Percentiles rank a stretch among this genome's conserved stretches.
Conservation (phyloP, 805 yeast genomes). For the Groenewaldozyma salmanticensis region DNA sequence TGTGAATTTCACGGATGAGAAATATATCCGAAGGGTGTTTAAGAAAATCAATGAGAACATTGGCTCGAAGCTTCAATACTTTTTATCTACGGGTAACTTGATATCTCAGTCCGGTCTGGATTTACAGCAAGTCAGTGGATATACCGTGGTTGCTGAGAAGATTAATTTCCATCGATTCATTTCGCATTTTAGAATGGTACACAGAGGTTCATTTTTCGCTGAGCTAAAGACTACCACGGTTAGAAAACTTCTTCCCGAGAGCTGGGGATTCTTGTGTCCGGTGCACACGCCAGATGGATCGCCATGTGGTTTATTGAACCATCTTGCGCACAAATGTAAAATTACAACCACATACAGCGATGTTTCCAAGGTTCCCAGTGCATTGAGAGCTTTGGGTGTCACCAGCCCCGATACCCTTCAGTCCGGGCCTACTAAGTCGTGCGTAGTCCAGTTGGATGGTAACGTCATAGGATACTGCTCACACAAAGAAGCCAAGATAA, state of each 20-base stretch:
- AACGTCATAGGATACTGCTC: slow-evolving; percentile 88
- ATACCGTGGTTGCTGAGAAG: slow-evolving; percentile 97
- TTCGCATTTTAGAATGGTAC: slow-evolving; percentile 99
- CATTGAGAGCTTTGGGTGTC: slow-evolving; percentile 66
- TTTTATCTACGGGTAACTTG: slow-evolving; percentile 92
- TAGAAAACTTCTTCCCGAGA: slow-evolving; percentile 90
- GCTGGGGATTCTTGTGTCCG: slow-evolving; percentile 99
- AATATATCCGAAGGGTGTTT: slow-evolving; percentile 73
- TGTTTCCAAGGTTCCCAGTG: slow-evolving; percentile 58
- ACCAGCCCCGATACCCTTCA: slow-evolving; percentile 58
- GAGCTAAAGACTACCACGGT: slow-evolving; percentile 96
- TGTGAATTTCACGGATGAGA: slow-evolving; percentile 73
- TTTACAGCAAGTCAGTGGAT: slow-evolving; percentile 95
- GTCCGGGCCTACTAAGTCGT: slow-evolving; percentile 72
- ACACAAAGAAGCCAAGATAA: slow-evolving; percentile 74
- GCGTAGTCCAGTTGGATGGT: slow-evolving; percentile 93
- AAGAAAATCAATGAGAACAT: slow-evolving; percentile 80
- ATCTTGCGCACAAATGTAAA: slow-evolving; percentile 89
- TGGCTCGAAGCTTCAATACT: slow-evolving; percentile 89
- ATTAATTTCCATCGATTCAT: slow-evolving; percentile 94
- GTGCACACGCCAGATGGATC: slow-evolving; percentile 99
- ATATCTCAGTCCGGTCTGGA: slow-evolving; percentile 96
- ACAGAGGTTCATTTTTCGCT: slow-evolving; percentile 98
- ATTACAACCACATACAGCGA: slow-evolving; percentile 72
- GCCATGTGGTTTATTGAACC: slow-evolving; percentile 96